Base-by-base conservation (phyloP, 78 protist species). In the Dictyostelium firmibasis region DNA sequence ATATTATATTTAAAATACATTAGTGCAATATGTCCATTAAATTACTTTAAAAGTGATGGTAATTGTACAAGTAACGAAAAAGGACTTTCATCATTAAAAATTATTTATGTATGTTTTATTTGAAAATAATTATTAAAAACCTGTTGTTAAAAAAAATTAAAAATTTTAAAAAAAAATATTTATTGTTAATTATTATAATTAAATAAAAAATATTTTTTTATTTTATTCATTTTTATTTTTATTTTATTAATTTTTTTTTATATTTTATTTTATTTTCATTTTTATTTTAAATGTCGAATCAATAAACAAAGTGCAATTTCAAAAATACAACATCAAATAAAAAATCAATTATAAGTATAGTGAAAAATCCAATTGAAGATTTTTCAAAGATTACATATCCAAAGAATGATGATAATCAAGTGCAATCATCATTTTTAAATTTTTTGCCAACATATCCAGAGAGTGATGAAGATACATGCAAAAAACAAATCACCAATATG, bases 381-480 rank as follows among this genome's bases (percentile, higher is more conserved):
- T 72, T 72, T 33, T 6, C 79, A 72, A 72, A 27, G 31, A 72
- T 72, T 16, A 29, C 44, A 33, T 72, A 5, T 18, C 79, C 79
- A 31, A 72, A 72, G 5, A 31, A 33, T 14, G 43, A 72, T 0
- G 3, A 13, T 11, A 3, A n/a, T 11, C 31, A n/a, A 27, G 13
- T 5, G 11, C 5, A 2, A 25, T 1, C 8, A 25, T 8, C 29
- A 27, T 72, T 33, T 72, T 31, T 72, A 72, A 16, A 72, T 72
- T 9, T 11, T 4, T 72, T 72, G 33, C 79, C 79, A 31, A 27
- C 16, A 16, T 72, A 72, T 72, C 38, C 79, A 31, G 79, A 72
- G 43, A 72, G 38, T 72, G 79, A 72, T 72, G 79, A 72, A 31
- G 79, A 72, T 16, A 72, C 79, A 33, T 72, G 79, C 33, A 72